Base-by-base conservation (phyloP, 805 yeast genomes). In the Cyberlindnera lachancei region DNA sequence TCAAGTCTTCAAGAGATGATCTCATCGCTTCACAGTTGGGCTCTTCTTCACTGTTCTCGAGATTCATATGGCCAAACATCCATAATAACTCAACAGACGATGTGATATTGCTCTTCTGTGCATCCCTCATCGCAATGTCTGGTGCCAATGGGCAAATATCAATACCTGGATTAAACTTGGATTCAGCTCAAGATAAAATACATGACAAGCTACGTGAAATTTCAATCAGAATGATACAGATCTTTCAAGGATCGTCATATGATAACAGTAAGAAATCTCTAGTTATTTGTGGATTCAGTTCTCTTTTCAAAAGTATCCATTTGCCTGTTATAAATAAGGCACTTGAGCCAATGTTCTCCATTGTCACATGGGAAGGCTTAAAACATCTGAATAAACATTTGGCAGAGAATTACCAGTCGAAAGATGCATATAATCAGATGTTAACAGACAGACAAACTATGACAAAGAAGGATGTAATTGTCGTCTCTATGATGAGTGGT, bases 261-360 rank as follows among this genome's bases (percentile, higher is more conserved):
- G n/a, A n/a, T n/a, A n/a, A n/a, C n/a, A n/a, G n/a, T n/a, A n/a
- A n/a, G n/a, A n/a, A n/a, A n/a, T n/a, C n/a, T n/a, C n/a, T n/a
- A n/a, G n/a, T n/a, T n/a, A n/a, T n/a, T n/a, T n/a, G n/a, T n/a
- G n/a, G n/a, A n/a, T n/a, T n/a, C n/a, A n/a, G n/a, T n/a, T n/a
- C n/a, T n/a, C n/a, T n/a, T n/a, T n/a, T n/a, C n/a, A n/a, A n/a
- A n/a, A n/a, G n/a, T n/a, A n/a, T n/a, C n/a, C n/a, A n/a, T n/a
- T n/a, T n/a, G n/a, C n/a, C 15, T 0, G 21, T 13, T 2, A 35
- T 46, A 7, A 36, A 30, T 17, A 25, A 14, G 4, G 31, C 22
- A 1, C 5, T 44, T 7, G 29, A 38, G 4, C 47, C 48, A 5
- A 19, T 48, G 15, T 45, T 40, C n/a, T 46, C 53, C 5, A 36